These are phyloP conservation scores for Solanum arcanum DNA, from an alignment of 257 asterid species.

Conservation along the genomic window DNA sequence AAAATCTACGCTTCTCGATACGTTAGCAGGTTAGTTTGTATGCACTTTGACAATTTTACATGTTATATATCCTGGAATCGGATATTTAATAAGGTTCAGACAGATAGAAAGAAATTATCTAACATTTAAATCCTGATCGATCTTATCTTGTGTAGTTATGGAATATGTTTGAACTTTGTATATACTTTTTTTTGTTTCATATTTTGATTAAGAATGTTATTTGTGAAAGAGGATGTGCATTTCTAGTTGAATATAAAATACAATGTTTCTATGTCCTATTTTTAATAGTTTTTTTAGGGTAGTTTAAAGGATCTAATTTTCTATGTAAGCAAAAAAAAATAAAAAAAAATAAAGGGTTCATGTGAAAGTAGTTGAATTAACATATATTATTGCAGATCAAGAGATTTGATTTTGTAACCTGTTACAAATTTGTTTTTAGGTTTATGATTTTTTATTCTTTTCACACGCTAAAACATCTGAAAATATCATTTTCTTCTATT, in stretches of 20 bases:
- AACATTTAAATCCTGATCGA: background rate
- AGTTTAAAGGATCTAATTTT: background rate
- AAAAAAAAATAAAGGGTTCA: background rate
- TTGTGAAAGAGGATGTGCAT: background rate
- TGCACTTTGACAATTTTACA: background rate
- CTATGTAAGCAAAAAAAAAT: background rate
- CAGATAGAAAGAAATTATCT: background rate
- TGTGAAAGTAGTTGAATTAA: background rate
- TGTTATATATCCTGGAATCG: background rate
- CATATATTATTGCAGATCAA: background rate
- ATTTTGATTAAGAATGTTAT: background rate
- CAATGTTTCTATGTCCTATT: background rate
- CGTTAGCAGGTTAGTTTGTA: slow-evolving; percentile 38
- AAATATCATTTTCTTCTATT: background rate
- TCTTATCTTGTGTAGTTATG: background rate
- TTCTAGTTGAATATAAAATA: background rate
- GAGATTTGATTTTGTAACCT: background rate
- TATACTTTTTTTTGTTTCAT: background rate
- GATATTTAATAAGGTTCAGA: background rate
- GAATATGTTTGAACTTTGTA: background rate
- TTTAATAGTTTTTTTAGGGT: background rate
- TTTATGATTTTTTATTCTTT: background rate
- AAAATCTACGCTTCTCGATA: slow-evolving; percentile 92
- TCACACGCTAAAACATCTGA: background rate
- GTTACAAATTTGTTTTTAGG: background rate